phyloP scores from a whole-genome alignment of 257 asterid species.

The Przewalskia tangutica region DNA sequence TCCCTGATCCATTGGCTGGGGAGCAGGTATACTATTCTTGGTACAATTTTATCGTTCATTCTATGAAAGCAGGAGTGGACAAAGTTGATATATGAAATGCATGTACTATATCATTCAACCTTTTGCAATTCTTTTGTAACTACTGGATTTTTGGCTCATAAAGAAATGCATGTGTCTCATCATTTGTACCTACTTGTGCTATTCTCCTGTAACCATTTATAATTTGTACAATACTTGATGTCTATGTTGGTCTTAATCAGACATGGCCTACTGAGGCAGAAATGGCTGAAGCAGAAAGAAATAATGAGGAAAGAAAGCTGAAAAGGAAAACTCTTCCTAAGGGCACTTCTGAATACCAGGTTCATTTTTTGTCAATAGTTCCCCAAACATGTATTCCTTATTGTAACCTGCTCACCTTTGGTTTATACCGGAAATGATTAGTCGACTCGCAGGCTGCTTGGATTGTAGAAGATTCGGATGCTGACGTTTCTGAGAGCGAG shows the following conservation, averaged over 20 bases:
- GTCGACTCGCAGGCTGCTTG: slow-evolving; percentile 75
- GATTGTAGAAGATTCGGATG: slow-evolving; percentile 77
- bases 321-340: slow-evolving; percentile 58
- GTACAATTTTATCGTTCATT: neutral
- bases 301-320: slow-evolving; percentile 39
- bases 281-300: slow-evolving; percentile 80
- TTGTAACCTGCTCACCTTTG: neutral
- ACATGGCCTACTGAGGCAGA: slow-evolving; percentile 99
- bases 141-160: neutral
- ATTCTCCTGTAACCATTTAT: neutral
- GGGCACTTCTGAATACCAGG: slow-evolving; percentile 96
- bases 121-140: neutral
- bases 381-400: neutral
- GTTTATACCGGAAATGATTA: neutral
- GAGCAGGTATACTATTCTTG: slow-evolving; percentile 61
- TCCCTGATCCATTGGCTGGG: slow-evolving; percentile 83
- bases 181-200: neutral
- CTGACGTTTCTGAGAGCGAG: slow-evolving; percentile 52
- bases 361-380: slow-evolving; percentile 10
- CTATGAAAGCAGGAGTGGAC: neutral
- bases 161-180: neutral
- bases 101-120: neutral
- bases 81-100: neutral
- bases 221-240: neutral
- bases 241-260: slow-evolving; percentile 32